These are phyloP conservation scores for Verbascum thapsus DNA, from an alignment of 257 asterid genomes.

Conservation along the genomic window DNA sequence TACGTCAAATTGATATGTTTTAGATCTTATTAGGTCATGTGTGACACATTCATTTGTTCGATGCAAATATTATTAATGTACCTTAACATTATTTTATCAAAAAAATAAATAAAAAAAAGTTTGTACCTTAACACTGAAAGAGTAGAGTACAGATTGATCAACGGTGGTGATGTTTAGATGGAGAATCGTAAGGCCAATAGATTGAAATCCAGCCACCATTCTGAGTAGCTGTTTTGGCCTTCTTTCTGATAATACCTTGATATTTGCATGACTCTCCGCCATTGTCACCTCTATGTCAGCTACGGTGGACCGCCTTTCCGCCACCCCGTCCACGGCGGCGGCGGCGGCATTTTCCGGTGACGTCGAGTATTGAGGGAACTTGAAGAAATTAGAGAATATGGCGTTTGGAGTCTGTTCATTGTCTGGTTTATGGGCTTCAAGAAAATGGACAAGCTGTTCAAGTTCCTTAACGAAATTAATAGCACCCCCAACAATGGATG, in stretches of 20 bases:
- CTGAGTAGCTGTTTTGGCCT: conserved; percentile 54
- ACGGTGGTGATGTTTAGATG: conserved; percentile 61
- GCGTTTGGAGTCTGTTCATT: conserved; percentile 1
- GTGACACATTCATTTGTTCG: background rate
- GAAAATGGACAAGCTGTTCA: conserved; percentile 69
- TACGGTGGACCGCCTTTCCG: conserved; percentile 30
- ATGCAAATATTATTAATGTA: too few species aligned
- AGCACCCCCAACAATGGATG: conserved; percentile 89
- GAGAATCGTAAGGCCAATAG: conserved; percentile 53
- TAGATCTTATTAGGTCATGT: too few species aligned
- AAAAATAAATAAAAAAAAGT: too few species aligned
- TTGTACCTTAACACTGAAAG: conserved; percentile 72
- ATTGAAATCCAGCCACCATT: conserved; percentile 56
- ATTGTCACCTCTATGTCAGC: conserved; percentile 71
- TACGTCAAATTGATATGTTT: too few species aligned
- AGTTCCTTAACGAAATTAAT: conserved; percentile 85
- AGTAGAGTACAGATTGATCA: conserved; percentile 52
- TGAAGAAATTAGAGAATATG: conserved; percentile 34
- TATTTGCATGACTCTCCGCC: conserved; percentile 66
- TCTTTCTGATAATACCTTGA: conserved; percentile 44
- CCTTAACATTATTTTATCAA: too few species aligned
- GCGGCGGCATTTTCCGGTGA: too few species aligned
- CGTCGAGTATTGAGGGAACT: conserved; percentile 47
- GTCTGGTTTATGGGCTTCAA: conserved; percentile 27
- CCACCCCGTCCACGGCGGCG: conserved; percentile 1